Evolutionary conservation across 2,329 filamentous ascomycete species (phyloP).

Genomic region (Gremmenia infestans): DNA sequence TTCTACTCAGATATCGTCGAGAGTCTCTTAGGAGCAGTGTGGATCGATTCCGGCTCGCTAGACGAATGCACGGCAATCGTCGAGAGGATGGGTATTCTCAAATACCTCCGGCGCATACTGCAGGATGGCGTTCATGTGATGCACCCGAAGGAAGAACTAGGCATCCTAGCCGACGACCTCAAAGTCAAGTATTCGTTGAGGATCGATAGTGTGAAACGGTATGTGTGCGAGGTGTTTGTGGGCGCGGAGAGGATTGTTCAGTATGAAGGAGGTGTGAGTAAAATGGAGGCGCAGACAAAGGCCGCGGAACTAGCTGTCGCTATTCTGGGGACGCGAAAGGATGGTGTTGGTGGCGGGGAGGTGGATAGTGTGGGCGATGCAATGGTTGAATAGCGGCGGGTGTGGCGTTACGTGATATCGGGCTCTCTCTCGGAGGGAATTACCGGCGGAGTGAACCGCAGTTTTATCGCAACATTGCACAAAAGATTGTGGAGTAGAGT

Average conservation of each 20-base stretch:
- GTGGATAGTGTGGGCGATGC: background rate
- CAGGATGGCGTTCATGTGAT: constrained; percentile 50
- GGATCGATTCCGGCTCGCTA: constrained; percentile 69
- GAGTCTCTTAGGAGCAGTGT: constrained; percentile 74
- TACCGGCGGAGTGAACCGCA: background rate
- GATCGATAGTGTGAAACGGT: constrained; percentile 19
- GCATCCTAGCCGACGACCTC: constrained; percentile 47
- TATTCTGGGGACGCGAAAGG: constrained; percentile 20
- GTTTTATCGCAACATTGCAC: background rate
- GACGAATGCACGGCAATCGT: constrained; percentile 55
- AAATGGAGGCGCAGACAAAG: constrained; percentile 49
- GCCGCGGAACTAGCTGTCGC: constrained; percentile 50
- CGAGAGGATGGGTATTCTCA: constrained; percentile 58
- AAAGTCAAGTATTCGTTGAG: constrained; percentile 49
- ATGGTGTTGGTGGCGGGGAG: background rate
- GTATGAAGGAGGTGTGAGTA: constrained; percentile 42
- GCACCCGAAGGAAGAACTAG: constrained; percentile 66
- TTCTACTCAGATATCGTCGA: constrained; percentile 83
- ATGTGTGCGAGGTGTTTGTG: constrained; percentile 45
- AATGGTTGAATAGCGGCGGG: background rate
- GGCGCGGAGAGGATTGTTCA: constrained; percentile 42
- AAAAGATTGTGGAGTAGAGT: background rate
- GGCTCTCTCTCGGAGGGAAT: background rate
- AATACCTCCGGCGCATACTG: constrained; percentile 57
- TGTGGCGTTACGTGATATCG: background rate